Conservation (phyloP, 306 rosid genomes). For the Sesbania bispinosa region DNA sequence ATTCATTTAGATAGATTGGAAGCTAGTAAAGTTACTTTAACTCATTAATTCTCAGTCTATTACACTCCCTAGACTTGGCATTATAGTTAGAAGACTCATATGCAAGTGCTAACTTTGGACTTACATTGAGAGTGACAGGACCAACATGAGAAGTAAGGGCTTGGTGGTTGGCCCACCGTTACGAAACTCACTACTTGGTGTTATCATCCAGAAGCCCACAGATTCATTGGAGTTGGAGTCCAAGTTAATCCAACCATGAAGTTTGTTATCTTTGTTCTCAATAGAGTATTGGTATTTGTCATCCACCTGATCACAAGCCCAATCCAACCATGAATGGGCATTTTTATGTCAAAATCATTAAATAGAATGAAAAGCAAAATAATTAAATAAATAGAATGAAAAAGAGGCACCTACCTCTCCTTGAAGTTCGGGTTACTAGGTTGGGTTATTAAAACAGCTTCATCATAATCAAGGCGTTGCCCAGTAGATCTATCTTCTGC, state of each 20-base stretch:
- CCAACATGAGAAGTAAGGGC: constrained; percentile 69
- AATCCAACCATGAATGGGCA: neutral
- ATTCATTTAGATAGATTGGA: too few relatives aligned
- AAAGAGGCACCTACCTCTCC: constrained; percentile 48
- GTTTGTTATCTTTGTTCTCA: constrained; percentile 44
- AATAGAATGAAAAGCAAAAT: too few relatives aligned
- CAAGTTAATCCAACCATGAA: constrained; percentile 55
- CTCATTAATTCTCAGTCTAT: too few relatives aligned
- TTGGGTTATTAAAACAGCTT: neutral
- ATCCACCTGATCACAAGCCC: constrained; percentile 44
- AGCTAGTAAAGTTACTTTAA: neutral
- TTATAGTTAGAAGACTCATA: too few relatives aligned
- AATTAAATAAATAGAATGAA: too few relatives aligned
- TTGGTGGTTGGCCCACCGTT: constrained; percentile 59
- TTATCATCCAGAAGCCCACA: constrained; percentile 67
- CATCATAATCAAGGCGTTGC: neutral
- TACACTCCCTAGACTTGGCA: neutral
- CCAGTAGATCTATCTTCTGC: neutral
- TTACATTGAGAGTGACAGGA: constrained; percentile 52
- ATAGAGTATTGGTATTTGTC: constrained; percentile 66
- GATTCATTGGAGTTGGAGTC: constrained; percentile 21
- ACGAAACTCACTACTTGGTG: too few relatives aligned
- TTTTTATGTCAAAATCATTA: neutral
- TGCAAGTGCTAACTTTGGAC: too few relatives aligned
- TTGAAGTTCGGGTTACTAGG: neutral